Evolutionary conservation across 2,329 filamentous ascomycete species (phyloP).

Genomic region (Elsinoe batatas): DNA sequence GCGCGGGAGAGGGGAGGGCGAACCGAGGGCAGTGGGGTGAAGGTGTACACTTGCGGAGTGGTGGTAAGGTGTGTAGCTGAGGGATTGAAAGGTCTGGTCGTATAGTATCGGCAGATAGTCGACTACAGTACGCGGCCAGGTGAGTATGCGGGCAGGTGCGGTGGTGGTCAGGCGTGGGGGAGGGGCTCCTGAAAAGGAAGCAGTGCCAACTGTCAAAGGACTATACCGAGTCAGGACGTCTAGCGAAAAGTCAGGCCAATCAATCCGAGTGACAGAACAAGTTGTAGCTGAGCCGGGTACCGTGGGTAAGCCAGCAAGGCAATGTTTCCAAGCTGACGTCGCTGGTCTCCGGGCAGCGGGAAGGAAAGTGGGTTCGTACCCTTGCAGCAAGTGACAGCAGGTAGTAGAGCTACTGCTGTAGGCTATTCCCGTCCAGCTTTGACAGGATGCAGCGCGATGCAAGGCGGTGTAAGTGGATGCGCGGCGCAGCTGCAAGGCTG

Average conservation of each 20-base stretch:
- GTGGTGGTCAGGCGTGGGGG: slow-evolving; percentile 6
- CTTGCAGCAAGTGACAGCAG: slow-evolving; percentile 1
- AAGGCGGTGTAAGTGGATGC: slow-evolving; percentile 9
- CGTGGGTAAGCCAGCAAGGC: slow-evolving; percentile 10
- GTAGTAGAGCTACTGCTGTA: not conserved
- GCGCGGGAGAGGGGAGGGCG: not conserved
- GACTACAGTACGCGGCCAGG: not conserved
- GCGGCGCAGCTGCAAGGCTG: slow-evolving; percentile 11
- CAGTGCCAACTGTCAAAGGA: slow-evolving; percentile 8
- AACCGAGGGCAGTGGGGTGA: not conserved
- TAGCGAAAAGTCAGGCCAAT: not conserved
- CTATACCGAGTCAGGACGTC: not conserved
- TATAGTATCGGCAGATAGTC: not conserved
- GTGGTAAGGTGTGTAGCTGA: not conserved
- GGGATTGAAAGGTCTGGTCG: not conserved
- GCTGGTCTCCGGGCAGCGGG: not conserved
- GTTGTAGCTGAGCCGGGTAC: not conserved
- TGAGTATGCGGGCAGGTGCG: not conserved
- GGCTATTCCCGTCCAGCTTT: not conserved
- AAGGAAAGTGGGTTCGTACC: not conserved
- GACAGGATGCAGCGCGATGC: slow-evolving; percentile 7
- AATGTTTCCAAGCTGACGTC: slow-evolving; percentile 10
- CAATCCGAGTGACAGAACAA: not conserved
- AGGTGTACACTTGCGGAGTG: not conserved
- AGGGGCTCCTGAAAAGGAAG: slow-evolving; percentile 10